These are phyloP conservation scores for Rhodomyrtus tomentosa DNA, from an alignment of 345 rosid species.

Conservation along the genomic window DNA sequence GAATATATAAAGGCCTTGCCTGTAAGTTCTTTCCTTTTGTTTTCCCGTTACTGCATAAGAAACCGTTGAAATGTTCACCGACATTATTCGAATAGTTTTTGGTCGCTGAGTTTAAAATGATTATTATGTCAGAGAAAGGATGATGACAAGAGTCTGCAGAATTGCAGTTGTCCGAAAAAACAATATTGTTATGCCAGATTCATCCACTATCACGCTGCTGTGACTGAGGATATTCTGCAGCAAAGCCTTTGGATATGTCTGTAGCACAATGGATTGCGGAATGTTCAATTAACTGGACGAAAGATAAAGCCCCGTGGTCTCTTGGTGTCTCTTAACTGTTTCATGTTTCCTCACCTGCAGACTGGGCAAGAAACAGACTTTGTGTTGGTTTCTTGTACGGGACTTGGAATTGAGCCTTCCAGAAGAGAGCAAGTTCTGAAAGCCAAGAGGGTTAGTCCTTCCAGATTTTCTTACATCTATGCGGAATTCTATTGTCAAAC, in stretches of 20 bases:
- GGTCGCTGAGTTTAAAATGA: neutral
- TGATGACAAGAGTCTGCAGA: neutral
- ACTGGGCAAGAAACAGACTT: constrained; percentile 97
- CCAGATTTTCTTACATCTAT: neutral
- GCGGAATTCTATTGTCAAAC: neutral
- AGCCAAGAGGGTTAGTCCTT: constrained; percentile 66
- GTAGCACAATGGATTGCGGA: neutral
- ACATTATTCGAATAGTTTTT: neutral
- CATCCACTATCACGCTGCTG: neutral
- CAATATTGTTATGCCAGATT: neutral
- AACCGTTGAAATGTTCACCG: neutral
- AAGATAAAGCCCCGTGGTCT: neutral
- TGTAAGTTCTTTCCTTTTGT: constrained; percentile 28
- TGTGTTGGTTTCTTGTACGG: constrained; percentile 81
- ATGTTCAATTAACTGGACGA: neutral
- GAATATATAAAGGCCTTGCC: constrained; percentile 94
- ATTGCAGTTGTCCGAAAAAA: neutral
- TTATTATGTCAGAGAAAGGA: neutral
- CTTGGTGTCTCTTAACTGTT: neutral
- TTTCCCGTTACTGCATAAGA: neutral
- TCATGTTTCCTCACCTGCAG: constrained; percentile 28
- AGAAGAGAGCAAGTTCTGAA: constrained; percentile 92
- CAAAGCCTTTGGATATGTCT: neutral
- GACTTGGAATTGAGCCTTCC: constrained; percentile 71
- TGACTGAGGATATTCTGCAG: neutral